These are phyloP conservation scores for Tulasnella sp. DNA, from an alignment of 768 basidiomycete species.

Conservation along the genomic window DNA sequence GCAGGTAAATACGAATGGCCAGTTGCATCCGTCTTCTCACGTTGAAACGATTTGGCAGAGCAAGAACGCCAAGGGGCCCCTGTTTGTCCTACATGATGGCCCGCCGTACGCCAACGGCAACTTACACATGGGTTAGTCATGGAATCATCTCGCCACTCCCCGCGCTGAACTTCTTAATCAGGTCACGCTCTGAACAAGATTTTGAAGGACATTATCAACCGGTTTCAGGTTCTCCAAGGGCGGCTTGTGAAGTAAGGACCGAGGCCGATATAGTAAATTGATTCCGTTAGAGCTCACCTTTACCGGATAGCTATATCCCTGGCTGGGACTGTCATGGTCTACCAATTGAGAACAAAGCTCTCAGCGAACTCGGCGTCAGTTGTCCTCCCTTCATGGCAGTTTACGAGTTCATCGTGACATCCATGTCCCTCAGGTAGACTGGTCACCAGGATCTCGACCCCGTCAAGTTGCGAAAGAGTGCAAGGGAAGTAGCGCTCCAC, in stretches of 20 bases:
- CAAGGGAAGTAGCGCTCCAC: constrained; percentile 54
- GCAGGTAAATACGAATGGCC: constrained; percentile 26
- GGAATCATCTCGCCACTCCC: not conserved
- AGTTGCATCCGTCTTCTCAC: not conserved
- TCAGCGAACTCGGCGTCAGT: constrained; percentile 47
- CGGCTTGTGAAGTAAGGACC: constrained; percentile 20
- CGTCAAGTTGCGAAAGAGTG: constrained; percentile 51
- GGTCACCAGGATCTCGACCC: constrained; percentile 47
- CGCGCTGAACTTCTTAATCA: constrained; percentile 25
- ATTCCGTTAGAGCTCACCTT: too few relatives aligned
- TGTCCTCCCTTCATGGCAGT: not conserved
- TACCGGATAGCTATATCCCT: constrained; percentile 61
- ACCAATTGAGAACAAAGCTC: constrained; percentile 90
- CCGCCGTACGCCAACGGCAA: constrained; percentile 97
- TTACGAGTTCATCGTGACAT: not conserved
- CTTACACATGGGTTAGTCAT: constrained; percentile 72
- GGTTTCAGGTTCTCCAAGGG: constrained; percentile 71
- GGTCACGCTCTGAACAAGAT: constrained; percentile 96
- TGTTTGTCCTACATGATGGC: constrained; percentile 87
- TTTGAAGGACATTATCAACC: constrained; percentile 88
- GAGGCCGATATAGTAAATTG: not conserved
- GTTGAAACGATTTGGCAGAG: constrained; percentile 46
- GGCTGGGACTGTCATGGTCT: constrained; percentile 99
- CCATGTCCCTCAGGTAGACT: constrained; percentile 30
- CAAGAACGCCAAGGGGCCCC: constrained; percentile 48